Evolutionary conservation across 129 eudicot species (phyloP).

Genomic region (carrot (Daucus carota)): DH1_v3.0 NC_030388.2:414001-414500

Average conservation of each 20-base stretch:
- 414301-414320: neutral
- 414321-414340: neutral
- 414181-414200: no score
- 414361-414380: neutral
- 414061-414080: no score
- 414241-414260: no score
- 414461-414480: slow-evolving; percentile 5
- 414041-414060: no score
- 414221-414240: neutral
- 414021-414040: no score
- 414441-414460: slow-evolving; percentile 9
- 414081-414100: no score
- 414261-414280: no score
- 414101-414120: no score
- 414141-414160: no score
- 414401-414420: neutral
- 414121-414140: no score
- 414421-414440: neutral
- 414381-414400: no score
- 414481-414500: neutral
- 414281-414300: neutral
- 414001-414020: no score
- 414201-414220: neutral
- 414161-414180: neutral
- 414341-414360: neutral